Evolutionary conservation across 2,329 filamentous ascomycete species (phyloP), one percentile per base, ranked within the genome.

Genomic region (Nigrograna mackinnonii): DNA sequence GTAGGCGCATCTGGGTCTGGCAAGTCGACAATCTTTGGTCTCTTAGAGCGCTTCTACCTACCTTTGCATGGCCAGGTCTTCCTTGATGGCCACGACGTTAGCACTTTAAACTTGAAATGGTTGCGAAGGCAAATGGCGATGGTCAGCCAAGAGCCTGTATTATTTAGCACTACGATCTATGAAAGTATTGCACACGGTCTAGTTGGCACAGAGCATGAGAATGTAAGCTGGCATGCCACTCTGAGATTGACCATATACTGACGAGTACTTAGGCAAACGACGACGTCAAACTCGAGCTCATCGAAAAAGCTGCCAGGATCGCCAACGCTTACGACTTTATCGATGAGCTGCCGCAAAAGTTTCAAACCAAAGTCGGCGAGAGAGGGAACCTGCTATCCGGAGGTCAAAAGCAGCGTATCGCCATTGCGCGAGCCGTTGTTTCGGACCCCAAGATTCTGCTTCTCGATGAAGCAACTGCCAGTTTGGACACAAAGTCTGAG

Each of bases 291-390:
- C 79, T 72, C 39, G 81, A 87, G 42, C 77, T 92, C 14, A 82
- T 97, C 28, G 78, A 87, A 37, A 80, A 89, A 31, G 94, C 94
- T 13, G 89, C 94, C 6, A 88, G 84, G 67, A 95, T 88, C 78
- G 88, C 94, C 12, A 96, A 97, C 56, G 92, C 92, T 1, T 91
- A 97, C 64, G 91, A 95, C 52, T 99, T 99, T 64, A 86, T 99
- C 52, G 80, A 76, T 5, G 71, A 79, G 11, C 79, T 97, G 1
- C 91, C 94, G 0, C 87, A 97, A 54, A 87, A 88, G 2, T 97
- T 97, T 58, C 82, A 96, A 52, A 97, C 94, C 0, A 85, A 95
- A 52, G 92, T 97, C n/a, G 94, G 94, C 43, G 91, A 97, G 68
- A 86, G 91, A 49, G 94, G 94, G 7, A 95, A 96, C 64, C 73